These are phyloP conservation scores for Cryptococcus neoformans DNA, from an alignment of 1,284 basidiomycete genomes.

Conservation along the genomic window DNA sequence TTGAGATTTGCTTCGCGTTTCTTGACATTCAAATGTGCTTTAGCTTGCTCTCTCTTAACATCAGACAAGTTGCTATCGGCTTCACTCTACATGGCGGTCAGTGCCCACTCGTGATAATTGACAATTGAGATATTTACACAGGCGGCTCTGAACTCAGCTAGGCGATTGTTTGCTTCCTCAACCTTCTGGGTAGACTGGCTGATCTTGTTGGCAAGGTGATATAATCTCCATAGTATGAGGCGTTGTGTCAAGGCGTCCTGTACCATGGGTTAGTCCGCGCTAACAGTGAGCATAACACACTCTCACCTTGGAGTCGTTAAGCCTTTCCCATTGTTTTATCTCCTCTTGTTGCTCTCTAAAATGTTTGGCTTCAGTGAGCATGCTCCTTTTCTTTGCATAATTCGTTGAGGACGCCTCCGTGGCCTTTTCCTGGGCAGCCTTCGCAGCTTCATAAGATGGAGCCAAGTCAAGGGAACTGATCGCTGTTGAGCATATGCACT, in stretches of 20 bases:
- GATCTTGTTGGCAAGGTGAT: constrained; percentile 80
- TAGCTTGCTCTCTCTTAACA: constrained; percentile 74
- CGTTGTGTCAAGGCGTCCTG: constrained; percentile 80
- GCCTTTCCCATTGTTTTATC: constrained; percentile 78
- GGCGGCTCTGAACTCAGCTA: constrained; percentile 64
- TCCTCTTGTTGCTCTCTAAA: constrained; percentile 97
- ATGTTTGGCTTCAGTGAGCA: constrained; percentile 92
- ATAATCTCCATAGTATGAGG: constrained; percentile 84
- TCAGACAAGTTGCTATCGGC: neutral
- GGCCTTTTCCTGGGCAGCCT: constrained; percentile 79
- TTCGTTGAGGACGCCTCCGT: constrained; percentile 92
- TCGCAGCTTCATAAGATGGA: constrained; percentile 83
- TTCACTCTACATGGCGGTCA: neutral
- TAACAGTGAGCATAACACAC: no score
- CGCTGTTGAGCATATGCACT: neutral
- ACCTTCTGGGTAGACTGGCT: constrained; percentile 68
- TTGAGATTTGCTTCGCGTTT: constrained; percentile 75
- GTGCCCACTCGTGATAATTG: neutral
- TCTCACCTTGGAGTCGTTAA: constrained; percentile 67
- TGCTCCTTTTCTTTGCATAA: constrained; percentile 87
- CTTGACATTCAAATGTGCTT: constrained; percentile 66
- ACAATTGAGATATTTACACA: constrained; percentile 51
- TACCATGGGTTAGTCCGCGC: neutral
- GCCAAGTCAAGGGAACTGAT: constrained; percentile 74
- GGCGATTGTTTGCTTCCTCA: constrained; percentile 64